Conservation (phyloP, 768 basidiomycete species). For the Artomyces pyxidatus region DNA sequence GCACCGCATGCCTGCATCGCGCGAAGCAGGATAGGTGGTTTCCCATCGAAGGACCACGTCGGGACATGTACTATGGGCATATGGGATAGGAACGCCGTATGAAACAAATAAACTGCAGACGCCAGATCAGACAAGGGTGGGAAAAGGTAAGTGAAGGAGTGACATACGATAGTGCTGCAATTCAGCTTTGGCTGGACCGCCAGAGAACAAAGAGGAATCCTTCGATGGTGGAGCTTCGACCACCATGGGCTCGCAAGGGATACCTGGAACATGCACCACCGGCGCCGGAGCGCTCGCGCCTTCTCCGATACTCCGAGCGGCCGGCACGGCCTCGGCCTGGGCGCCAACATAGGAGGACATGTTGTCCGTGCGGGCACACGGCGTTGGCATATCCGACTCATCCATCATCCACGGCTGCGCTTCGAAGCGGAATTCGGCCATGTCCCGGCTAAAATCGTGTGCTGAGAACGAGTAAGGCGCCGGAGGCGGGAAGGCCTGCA, state of each 20-base stretch:
- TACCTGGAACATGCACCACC: no score
- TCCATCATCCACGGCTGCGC: background rate
- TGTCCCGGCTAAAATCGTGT: constrained; percentile 7
- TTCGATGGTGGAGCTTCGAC: constrained; percentile 4
- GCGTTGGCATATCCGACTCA: background rate
- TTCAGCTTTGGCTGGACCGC: constrained; percentile 13
- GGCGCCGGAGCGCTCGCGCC: no score
- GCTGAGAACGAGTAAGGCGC: constrained; percentile 3
- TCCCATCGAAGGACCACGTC: constrained; percentile 39
- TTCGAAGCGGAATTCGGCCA: background rate
- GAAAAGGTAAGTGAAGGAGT: constrained; percentile 17
- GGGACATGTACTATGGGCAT: constrained; percentile 43
- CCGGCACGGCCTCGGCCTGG: background rate
- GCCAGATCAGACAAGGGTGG: constrained; percentile 2
- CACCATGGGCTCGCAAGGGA: background rate
- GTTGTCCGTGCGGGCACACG: background rate
- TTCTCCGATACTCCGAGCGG: background rate
- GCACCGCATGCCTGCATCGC: constrained; percentile 51
- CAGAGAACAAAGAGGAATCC: background rate
- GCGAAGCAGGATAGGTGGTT: constrained; percentile 37
- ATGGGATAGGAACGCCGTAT: constrained; percentile 39
- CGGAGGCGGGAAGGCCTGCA: constrained; percentile 7
- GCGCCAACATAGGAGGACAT: background rate
- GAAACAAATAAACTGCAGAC: constrained; percentile 39
- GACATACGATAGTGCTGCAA: constrained; percentile 41